phyloP scores from a whole-genome alignment of 768 basidiomycete genomes.

The Lyophyllum atratum region DNA sequence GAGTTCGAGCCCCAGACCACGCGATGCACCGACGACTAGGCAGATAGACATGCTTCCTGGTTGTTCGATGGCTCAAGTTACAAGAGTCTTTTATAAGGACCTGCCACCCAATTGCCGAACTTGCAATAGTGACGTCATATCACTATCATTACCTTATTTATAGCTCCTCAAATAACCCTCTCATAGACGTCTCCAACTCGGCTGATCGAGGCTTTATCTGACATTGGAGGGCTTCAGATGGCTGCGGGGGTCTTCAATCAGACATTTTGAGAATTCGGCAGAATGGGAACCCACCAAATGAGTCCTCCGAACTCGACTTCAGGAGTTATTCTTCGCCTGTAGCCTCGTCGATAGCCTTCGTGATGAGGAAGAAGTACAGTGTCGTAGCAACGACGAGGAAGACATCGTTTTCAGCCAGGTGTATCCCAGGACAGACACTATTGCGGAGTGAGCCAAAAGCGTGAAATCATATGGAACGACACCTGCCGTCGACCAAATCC shows the following conservation, averaged over 20 bases:
- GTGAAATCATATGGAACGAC: neutral
- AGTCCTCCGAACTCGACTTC: neutral
- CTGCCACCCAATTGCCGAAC: too few species aligned
- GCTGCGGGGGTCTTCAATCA: neutral
- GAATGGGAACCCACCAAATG: neutral
- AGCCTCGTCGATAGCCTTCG: neutral
- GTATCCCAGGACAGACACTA: neutral
- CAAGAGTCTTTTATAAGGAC: too few species aligned
- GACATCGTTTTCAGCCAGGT: neutral
- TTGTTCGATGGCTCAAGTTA: too few species aligned
- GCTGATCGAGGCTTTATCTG: neutral
- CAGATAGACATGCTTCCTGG: slow-evolving; percentile 21
- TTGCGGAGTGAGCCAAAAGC: neutral
- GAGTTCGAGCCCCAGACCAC: slow-evolving; percentile 44
- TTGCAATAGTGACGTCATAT: too few species aligned
- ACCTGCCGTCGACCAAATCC: neutral
- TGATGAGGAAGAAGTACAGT: neutral
- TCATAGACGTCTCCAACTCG: neutral
- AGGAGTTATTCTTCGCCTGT: neutral
- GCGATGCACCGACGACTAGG: slow-evolving; percentile 46
- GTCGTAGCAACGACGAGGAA: neutral
- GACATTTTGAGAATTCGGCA: neutral
- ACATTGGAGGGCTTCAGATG: neutral
- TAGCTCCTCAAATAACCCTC: neutral
- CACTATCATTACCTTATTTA: neutral